Evolutionary conservation across 768 basidiomycete genomes (phyloP), one percentile per base, ranked within the genome.

Genomic region (Leccinum fibrillosum): DNA sequence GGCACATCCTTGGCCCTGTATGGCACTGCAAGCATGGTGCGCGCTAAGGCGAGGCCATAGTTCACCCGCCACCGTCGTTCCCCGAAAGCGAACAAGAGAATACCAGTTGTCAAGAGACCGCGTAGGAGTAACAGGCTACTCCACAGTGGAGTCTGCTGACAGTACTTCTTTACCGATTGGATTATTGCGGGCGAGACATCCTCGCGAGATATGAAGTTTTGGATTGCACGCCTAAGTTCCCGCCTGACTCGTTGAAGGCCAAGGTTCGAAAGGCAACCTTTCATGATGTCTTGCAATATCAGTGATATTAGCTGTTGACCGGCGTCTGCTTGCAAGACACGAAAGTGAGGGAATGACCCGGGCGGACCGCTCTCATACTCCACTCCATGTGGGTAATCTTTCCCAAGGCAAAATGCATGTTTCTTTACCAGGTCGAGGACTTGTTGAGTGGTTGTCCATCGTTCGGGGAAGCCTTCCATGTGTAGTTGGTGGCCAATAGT

Each of bases 11-110:
- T 76, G 0, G 75, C 77, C 1, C 75, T 64, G 19, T 76, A 76
- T 0, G 75, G 75, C 0, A 76, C 77, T 0, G 75, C 75, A 2
- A 76, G 61, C 63, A 67, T 61, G 0, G 76, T 75, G 25, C 75
- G 72, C 15, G 34, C 6, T 5, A 53, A 65, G 32, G 73, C 59
- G 12, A 73, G 73, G 3, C 75, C 75, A 54, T 74, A 78, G 54
- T 77, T 69, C 7, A 78, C 77, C 2, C 76, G 57, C 75, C 75
- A 76, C 26, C 77, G 64, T 19, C 72, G 73, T 2, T 76, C 74
- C 39, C 47, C 66, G 23, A 76, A 58, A 10, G 63, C 67, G 51
- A 68, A 69, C 10, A 68, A 34, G 1, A 76, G 61, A 13, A 76
- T 70, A 0, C 73, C 75, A 0, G 58, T 62, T 6, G 69, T 62